Base-by-base conservation (phyloP, 176 grass and related monocot genomes). In the Lolium perenne region DNA sequence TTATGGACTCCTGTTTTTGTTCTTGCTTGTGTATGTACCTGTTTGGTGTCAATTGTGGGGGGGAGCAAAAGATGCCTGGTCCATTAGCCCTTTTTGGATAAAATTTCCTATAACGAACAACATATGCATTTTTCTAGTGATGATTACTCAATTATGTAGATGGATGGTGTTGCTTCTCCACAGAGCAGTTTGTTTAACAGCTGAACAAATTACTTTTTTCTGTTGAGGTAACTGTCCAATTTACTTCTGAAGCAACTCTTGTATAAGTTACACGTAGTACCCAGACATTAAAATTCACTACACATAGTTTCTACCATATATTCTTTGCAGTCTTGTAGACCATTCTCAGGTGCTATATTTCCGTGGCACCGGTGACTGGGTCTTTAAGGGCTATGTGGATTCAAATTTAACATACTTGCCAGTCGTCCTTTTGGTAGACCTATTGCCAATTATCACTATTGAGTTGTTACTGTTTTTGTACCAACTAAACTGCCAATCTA, bases 31-130 rank as follows among this genome's bases (percentile, higher is more conserved):
- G 55, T 55, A 47, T 66, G 75, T 10, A 58, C 48, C 29, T 45
- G 67, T 66, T 85, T 83, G 59, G 67, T 79, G 60, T 59, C 47
- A 50, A 73, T 85, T 67, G 71, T 67, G 66, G 50, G 75, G 59
- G 66, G 70, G 53, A 79, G 38, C 75, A 76, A 1, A 73, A 74
- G 77, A 84, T 78, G 62, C 29, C 59, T 70, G 25, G n/a, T 54
- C 81, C 70, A 35, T 61, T 15, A 53, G 26, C 23, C 48, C n/a
- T 55, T 55, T 48, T 82, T 41, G 11, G 76, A 51, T 74, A 50
- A 77, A 70, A 29, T 9, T 71, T 66, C 12, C 16, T 53, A 23
- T 45, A 76, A 50, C 22, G 16, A 71, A 9, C 70, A 53, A 11
- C 21, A 51, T 50, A 61, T 43, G n/a, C 79, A 61, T 82, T 89